Evolutionary conservation across 2,329 filamentous ascomycete species (phyloP).

Genomic region (Pseudogymnoascus sp.): DNA sequence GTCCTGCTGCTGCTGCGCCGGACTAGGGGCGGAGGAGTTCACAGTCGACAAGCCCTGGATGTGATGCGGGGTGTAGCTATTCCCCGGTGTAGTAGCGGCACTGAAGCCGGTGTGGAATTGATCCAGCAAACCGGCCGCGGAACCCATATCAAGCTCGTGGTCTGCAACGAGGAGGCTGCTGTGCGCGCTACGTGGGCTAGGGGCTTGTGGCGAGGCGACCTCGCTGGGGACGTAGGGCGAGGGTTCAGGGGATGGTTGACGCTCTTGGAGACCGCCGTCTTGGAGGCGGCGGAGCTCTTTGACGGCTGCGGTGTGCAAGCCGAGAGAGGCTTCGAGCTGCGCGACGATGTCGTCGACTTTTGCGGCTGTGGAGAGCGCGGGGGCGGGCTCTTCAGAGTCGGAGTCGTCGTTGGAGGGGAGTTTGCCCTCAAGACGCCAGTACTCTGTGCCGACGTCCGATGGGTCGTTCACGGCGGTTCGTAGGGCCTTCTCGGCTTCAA

Average conservation of each 20-base stretch:
- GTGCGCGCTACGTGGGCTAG: not conserved
- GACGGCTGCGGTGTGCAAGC: conserved; percentile 55
- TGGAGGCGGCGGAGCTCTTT: conserved; percentile 62
- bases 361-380: conserved; percentile 23
- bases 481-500: conserved; percentile 67
- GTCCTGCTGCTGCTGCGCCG: conserved; percentile 12
- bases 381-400: conserved; percentile 29
- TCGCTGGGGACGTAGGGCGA: conserved; percentile 23
- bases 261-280: conserved; percentile 66
- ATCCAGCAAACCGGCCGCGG: conserved; percentile 56
- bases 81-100: conserved; percentile 49
- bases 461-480: conserved; percentile 53
- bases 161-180: not conserved
- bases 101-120: conserved; percentile 58
- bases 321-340: conserved; percentile 63
- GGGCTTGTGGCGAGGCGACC: conserved; percentile 47
- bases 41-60: conserved; percentile 10
- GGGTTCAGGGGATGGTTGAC: conserved; percentile 19
- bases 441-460: conserved; percentile 45
- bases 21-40: conserved; percentile 34
- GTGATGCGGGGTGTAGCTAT: conserved; percentile 24
- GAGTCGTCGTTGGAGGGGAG: conserved; percentile 37
- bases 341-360: conserved; percentile 65
- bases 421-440: conserved; percentile 55
- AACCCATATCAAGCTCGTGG: conserved; percentile 34